Conservation (phyloP, 2,329 filamentous ascomycete genomes). For the Chrysoporthe puriensis region DNA sequence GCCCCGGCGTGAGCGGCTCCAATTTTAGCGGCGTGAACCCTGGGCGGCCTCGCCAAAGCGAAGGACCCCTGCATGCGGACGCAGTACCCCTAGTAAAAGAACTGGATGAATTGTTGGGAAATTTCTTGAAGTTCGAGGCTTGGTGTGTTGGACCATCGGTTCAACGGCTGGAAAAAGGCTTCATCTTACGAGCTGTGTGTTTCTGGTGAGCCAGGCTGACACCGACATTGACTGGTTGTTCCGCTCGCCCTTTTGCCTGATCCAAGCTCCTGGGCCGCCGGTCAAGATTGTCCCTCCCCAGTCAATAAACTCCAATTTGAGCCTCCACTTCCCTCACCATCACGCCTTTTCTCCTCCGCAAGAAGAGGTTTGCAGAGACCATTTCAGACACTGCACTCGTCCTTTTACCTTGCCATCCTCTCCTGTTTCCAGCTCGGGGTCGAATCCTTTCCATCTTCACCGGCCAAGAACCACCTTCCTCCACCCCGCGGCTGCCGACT, state of each 20-base stretch:
- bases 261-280: slow-evolving; percentile 1
- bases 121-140: neutral
- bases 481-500: neutral
- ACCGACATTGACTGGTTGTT: neutral
- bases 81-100: slow-evolving; percentile 13
- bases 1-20: slow-evolving; percentile 13
- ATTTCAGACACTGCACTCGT: neutral
- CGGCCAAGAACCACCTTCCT: neutral
- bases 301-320: slow-evolving; percentile 1
- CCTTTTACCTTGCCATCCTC: neutral
- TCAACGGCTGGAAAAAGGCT: slow-evolving; percentile 10
- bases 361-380: neutral
- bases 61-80: slow-evolving; percentile 17
- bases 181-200: neutral
- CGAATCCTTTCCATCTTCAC: neutral
- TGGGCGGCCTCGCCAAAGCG: slow-evolving; percentile 10
- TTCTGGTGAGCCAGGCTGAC: neutral
- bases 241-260: neutral
- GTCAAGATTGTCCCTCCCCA: slow-evolving; percentile 7
- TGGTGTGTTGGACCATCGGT: slow-evolving; percentile 17
- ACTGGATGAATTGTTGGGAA: slow-evolving; percentile 28
- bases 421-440: neutral
- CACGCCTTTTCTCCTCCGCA: slow-evolving; percentile 6
- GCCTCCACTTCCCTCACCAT: slow-evolving; percentile 4
- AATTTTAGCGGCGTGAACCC: slow-evolving; percentile 11